Base-by-base conservation (phyloP, 1,139 yeast genomes). In the Ogataea hybrid region DNA sequence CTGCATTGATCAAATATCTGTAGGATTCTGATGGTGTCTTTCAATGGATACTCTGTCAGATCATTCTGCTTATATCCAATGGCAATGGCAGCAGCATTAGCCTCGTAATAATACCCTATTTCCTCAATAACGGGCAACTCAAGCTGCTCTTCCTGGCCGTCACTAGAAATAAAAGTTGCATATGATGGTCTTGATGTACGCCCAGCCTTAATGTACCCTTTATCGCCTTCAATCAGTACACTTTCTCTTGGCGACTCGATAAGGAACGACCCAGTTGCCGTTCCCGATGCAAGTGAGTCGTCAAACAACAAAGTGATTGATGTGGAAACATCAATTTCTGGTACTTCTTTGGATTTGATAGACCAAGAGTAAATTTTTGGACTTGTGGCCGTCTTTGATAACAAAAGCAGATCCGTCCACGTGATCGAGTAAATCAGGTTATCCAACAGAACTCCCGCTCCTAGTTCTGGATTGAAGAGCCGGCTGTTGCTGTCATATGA, bases 371-470 rank as follows among this genome's bases (percentile, higher is more conserved):
- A 28, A 2, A 44, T 21, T 3, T 6, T 25, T 22, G 44, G 43
- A 16, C 9, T 20, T 20, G 9, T 20, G 8, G 4, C 21, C 4
- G 21, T 20, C 9, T 20, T 20, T 7, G 21, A 20, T 20, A 20
- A 20, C 21, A 20, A 20, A 20, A 43, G n/a, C n/a, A 44, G n/a
- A 12, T 42, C 44, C 1, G 57, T 49, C 69, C 79, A 46, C 5
- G 78, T 75, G 41, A 76, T 53, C 7, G 79, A 66, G 50, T 79
- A 79, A 34, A 78, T 70, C 2, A 84, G 82, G 44, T 77, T 65
- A 52, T 79, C 85, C 47, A 77, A 68, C 32, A 78, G 57, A 0
- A 81, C 79, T 20, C 85, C 84, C 7, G 81, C 85, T 7, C 80
- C 84, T 25, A 77, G 67, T 18, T 62, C 54, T 18, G 67, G 69